Conservation (phyloP, 768 basidiomycete genomes). For the Mrakia gelida region DNA sequence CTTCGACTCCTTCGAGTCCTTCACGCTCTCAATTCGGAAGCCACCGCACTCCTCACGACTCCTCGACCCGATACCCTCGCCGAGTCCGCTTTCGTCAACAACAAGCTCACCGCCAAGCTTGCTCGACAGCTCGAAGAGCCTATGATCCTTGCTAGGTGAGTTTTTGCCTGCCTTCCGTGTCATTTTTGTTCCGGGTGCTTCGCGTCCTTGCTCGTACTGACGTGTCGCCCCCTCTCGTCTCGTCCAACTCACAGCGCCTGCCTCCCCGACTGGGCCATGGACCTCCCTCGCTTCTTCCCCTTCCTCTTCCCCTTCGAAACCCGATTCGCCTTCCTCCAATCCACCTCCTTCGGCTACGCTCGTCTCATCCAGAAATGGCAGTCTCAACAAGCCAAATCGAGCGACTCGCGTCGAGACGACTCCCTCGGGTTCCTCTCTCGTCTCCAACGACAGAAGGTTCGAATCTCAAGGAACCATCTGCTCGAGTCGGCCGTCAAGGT, state of each 20-base stretch:
- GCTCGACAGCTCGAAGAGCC: constrained; percentile 94
- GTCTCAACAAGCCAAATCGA: constrained; percentile 69
- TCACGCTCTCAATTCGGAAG: constrained; percentile 69
- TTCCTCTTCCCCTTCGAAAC: constrained; percentile 99
- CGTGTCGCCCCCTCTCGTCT: not conserved
- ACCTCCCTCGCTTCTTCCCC: constrained; percentile 92
- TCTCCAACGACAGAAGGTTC: constrained; percentile 89
- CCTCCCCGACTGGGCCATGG: constrained; percentile 93
- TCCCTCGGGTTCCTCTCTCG: constrained; percentile 88
- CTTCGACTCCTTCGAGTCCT: constrained; percentile 82
- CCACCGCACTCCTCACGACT: constrained; percentile 24
- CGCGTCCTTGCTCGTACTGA: not conserved
- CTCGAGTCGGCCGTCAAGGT: constrained; percentile 95
- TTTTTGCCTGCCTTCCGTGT: not conserved
- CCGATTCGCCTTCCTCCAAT: constrained; percentile 93
- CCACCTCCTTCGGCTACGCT: constrained; percentile 95
- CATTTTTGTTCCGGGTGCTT: not conserved
- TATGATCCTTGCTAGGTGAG: constrained; percentile 95
- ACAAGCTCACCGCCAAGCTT: constrained; percentile 96
- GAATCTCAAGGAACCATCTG: constrained; percentile 89
- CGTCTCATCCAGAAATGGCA: constrained; percentile 93
- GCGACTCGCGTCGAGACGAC: constrained; percentile 71
- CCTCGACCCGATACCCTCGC: constrained; percentile 47
- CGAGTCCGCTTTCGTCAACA: constrained; percentile 89
- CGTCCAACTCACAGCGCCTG: constrained; percentile 62